These are phyloP conservation scores for Cordia subcordata DNA, from an alignment of 257 asterid genomes.

Conservation along the genomic window DNA sequence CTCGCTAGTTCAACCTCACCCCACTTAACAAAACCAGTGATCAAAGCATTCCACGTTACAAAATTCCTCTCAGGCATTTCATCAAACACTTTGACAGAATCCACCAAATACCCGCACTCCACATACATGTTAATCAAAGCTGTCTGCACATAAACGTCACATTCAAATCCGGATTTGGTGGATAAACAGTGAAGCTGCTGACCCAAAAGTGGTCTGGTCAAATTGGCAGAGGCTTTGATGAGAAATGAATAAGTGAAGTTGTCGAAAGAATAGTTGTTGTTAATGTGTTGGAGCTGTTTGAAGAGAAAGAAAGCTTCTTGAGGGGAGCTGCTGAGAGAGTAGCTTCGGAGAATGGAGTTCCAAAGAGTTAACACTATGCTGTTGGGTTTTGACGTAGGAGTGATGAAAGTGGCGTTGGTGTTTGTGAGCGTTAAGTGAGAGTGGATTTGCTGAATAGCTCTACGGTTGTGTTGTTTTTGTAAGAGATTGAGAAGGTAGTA, in stretches of 20 bases:
- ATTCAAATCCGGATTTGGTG: conserved; percentile 38
- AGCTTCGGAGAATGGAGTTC: conserved; percentile 60
- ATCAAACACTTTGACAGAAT: conserved; percentile 52
- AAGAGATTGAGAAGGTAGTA: conserved; percentile 10
- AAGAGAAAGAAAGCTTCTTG: conserved; percentile 46
- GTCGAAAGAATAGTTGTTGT: conserved; percentile 27
- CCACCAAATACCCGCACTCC: conserved; percentile 36
- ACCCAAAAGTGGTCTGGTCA: conserved; percentile 24
- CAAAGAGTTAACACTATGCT: conserved; percentile 30
- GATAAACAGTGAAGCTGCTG: conserved; percentile 43
- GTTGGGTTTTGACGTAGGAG: conserved; percentile 8
- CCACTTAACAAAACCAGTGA: conserved; percentile 58
- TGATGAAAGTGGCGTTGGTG: conserved; percentile 16
- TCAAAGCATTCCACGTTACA: conserved; percentile 72
- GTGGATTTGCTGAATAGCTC: conserved; percentile 24
- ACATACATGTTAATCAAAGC: conserved; percentile 63
- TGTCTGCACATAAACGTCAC: conserved; percentile 57
- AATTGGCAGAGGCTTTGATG: conserved; percentile 50
- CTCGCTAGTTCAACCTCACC: conserved; percentile 45
- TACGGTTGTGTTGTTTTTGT: conserved; percentile 9
- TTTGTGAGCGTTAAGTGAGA: conserved; percentile 23
- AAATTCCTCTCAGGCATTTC: conserved; percentile 54
- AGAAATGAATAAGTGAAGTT: conserved; percentile 66
- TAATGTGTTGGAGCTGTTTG: conserved; percentile 29
- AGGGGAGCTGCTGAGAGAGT: conserved; percentile 45